Evolutionary conservation across 106 monocot species (phyloP).

Genomic region (Dendrobium catenatum): DNA sequence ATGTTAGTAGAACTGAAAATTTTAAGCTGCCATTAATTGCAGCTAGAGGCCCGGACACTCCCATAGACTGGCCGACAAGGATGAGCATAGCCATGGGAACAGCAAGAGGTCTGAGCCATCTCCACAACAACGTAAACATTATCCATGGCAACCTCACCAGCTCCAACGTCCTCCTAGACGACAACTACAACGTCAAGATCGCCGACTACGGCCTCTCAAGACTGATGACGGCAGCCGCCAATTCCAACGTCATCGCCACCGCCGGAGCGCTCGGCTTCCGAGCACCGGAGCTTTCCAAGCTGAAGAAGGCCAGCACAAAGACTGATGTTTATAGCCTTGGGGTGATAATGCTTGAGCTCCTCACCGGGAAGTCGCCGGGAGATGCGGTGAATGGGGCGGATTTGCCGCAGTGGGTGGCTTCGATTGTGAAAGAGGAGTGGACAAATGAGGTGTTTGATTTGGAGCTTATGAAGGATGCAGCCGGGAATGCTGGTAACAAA

Average conservation of each 20-base stretch:
- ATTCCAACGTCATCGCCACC: slow-evolving; percentile 51
- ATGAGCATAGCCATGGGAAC: slow-evolving; percentile 61
- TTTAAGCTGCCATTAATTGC: background rate
- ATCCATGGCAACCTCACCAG: slow-evolving; percentile 82
- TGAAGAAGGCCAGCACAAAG: slow-evolving; percentile 71
- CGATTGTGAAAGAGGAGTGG: slow-evolving; percentile 89
- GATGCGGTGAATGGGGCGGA: slow-evolving; percentile 66
- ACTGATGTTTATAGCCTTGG: slow-evolving; percentile 84
- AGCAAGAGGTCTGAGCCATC: slow-evolving; percentile 44
- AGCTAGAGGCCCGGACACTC: slow-evolving; percentile 64
- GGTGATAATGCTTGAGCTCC: slow-evolving; percentile 74
- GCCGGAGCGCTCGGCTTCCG: slow-evolving; percentile 71
- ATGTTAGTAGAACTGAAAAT: too few relatives aligned
- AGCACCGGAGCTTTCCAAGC: slow-evolving; percentile 78
- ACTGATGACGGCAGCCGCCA: slow-evolving; percentile 64
- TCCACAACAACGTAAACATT: slow-evolving; percentile 48
- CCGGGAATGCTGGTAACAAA: slow-evolving; percentile 2
- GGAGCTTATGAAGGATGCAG: slow-evolving; percentile 64
- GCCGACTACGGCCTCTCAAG: slow-evolving; percentile 60
- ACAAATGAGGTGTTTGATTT: slow-evolving; percentile 85
- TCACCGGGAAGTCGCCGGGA: slow-evolving; percentile 82
- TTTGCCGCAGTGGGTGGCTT: slow-evolving; percentile 86
- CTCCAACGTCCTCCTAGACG: slow-evolving; percentile 59
- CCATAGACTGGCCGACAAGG: slow-evolving; percentile 57
- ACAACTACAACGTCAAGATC: slow-evolving; percentile 40